Percentiles rank a stretch among this genome's conserved stretches.
Evolutionary conservation across 495 filamentous ascomycete species (phyloP).

Genomic region (Glutinoglossum americanum): DNA sequence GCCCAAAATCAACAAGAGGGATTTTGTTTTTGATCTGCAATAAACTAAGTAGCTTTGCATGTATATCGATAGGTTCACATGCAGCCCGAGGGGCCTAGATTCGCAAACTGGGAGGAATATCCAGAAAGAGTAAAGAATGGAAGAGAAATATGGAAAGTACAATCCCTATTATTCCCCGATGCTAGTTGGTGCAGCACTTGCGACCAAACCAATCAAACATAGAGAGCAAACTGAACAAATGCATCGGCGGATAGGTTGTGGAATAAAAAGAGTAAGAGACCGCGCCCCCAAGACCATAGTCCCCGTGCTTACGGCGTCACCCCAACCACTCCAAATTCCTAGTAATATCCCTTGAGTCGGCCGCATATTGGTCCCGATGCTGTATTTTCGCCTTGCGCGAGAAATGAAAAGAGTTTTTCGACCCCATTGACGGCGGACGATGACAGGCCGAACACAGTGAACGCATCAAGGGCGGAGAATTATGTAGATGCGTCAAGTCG

Average conservation of each 20-base stretch:
- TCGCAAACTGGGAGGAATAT: too few relatives aligned
- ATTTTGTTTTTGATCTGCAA: too few relatives aligned
- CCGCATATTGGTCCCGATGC: neutral
- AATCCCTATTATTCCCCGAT: neutral
- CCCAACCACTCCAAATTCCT: neutral
- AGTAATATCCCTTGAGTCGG: neutral
- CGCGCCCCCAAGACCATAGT: neutral
- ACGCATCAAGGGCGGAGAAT: too few relatives aligned
- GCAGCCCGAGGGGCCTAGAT: too few relatives aligned
- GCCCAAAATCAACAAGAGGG: too few relatives aligned
- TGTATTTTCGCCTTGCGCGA: neutral
- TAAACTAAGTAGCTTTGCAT: too few relatives aligned
- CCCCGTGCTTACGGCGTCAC: neutral
- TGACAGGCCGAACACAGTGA: too few relatives aligned
- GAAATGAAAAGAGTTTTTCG: neutral
- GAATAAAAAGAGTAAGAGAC: neutral
- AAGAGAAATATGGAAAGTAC: neutral
- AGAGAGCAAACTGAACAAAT: neutral
- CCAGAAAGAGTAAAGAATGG: neutral
- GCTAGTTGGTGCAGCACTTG: slow-evolving; percentile 2
- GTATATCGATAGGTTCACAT: too few relatives aligned
- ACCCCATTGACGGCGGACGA: too few relatives aligned
- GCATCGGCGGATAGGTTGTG: neutral
- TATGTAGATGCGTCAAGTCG: neutral
- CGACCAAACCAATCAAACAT: neutral